phyloP scores from a whole-genome alignment of 768 basidiomycete genomes.

The Omphalotus guepiniiformis region DNA sequence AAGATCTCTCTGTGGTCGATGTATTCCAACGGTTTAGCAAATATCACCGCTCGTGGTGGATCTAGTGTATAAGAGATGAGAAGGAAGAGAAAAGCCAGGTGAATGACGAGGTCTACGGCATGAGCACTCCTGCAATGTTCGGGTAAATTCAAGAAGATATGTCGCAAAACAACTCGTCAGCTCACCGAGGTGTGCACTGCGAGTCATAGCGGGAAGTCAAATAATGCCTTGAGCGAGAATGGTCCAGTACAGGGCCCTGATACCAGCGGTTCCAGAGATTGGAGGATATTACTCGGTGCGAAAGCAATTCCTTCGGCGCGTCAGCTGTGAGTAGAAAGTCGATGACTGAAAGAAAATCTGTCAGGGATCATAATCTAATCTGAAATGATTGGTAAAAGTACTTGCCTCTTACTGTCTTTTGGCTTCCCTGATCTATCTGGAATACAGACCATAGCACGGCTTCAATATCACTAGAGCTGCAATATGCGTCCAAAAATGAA shows the following conservation, averaged over 20 bases:
- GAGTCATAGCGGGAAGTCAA: constrained; percentile 28
- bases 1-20: constrained; percentile 31
- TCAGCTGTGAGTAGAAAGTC: constrained; percentile 32
- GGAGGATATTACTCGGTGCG: constrained; percentile 37
- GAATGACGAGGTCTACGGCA: constrained; percentile 35
- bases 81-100: constrained; percentile 35
- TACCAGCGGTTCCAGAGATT: constrained; percentile 39
- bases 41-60: constrained; percentile 33
- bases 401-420: constrained; percentile 27
- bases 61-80: constrained; percentile 37
- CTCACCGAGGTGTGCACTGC: constrained; percentile 45
- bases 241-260: constrained; percentile 14
- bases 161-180: not conserved
- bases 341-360: constrained; percentile 29
- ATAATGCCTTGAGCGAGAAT: constrained; percentile 6
- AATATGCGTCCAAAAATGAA: constrained; percentile 37
- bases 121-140: constrained; percentile 35
- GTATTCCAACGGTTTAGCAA: constrained; percentile 14
- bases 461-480: constrained; percentile 38
- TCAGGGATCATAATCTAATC: constrained; percentile 3
- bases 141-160: constrained; percentile 1
- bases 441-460: constrained; percentile 47
- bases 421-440: constrained; percentile 24
- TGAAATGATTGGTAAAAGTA: not conserved
- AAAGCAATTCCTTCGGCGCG: constrained; percentile 32